Base-by-base conservation (phyloP, 768 basidiomycete genomes). In the Tephrocybe sp. region DNA sequence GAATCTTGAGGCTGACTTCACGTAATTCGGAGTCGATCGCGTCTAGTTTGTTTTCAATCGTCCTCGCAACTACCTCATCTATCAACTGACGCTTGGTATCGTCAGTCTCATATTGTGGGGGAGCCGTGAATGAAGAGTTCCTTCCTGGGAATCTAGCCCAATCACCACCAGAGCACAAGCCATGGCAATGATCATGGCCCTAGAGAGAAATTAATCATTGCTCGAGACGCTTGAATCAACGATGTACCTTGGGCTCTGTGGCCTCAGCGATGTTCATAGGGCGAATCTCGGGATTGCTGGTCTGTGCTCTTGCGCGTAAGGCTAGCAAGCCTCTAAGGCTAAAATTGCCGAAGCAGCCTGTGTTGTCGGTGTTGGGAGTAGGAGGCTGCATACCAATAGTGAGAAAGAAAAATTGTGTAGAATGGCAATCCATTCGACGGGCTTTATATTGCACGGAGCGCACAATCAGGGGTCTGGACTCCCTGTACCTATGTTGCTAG, bases 1-100 rank as follows among this genome's bases (percentile, higher is more conserved):
- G 88, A 31, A 92, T 88, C 26, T 80, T 70, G 55, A 89, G 63
- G 61, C 88, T 90, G 35, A 92, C 68, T 20, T 76, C 63, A 20
- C 87, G 79, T 35, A 92, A 72, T 46, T 78, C 67, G 6, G 71
- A 54, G 47, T 74, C 72, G 12, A 86, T 67, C 45, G 71, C 62
- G 57, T 85, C 76, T 42, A 92, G 58, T 36, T 71, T 71, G 3
- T 62, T 56, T 45, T 84, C 80, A 49, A 92, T 78, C 6, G 79
- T 78, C 22, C 67, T 63, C 42, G 79, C 61, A n/a, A 82, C 70
- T 44, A 76, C 75, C 1, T 71, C 35, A 7, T 56, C 57, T 34
- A 53, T 60, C 44, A 38, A 26, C 22, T 63, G 14, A 31, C 40
- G 35, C 19, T 63, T 54, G 41, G 13, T 38, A 19, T 49, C 50